Conservation (phyloP, 2,329 filamentous ascomycete species). For the Arthrocladium fulminans region DNA sequence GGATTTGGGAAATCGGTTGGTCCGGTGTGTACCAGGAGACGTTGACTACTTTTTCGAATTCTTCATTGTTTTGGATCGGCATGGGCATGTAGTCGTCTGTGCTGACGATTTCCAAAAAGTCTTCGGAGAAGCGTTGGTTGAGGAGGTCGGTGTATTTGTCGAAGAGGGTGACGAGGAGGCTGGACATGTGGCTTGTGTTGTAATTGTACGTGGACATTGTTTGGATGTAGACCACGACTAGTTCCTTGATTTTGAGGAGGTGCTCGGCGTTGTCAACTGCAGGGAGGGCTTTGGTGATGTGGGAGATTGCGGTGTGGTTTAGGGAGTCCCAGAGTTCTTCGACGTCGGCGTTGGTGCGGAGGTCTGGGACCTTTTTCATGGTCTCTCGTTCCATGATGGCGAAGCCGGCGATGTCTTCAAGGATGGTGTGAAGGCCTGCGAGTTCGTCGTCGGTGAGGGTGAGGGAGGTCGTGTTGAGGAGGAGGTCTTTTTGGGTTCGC, state of each 20-base stretch:
- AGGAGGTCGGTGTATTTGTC: conserved; percentile 88
- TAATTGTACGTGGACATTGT: conserved; percentile 98
- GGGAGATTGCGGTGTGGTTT: conserved; percentile 74
- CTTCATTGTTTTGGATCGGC: conserved; percentile 81
- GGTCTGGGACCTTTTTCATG: conserved; percentile 73
- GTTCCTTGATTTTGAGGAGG: conserved; percentile 86
- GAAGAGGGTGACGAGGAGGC: conserved; percentile 79
- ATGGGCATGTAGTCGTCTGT: conserved; percentile 99
- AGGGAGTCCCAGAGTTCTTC: conserved; percentile 98
- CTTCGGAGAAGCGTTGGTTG: conserved; percentile 83
- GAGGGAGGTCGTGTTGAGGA: conserved; percentile 63
- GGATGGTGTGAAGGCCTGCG: conserved; percentile 72
- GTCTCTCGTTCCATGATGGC: conserved; percentile 94
- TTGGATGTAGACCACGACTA: conserved; percentile 89
- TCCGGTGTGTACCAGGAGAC: conserved; percentile 94
- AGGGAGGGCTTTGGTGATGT: conserved; percentile 70
- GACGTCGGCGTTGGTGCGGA: conserved; percentile 78
- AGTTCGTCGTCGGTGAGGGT: conserved; percentile 75
- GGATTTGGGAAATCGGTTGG: conserved; percentile 63
- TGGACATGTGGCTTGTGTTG: conserved; percentile 69
- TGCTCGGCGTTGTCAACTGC: conserved; percentile 81
- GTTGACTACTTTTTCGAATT: conserved; percentile 91
- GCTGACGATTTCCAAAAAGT: conserved; percentile 84
- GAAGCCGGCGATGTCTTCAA: conserved; percentile 93
- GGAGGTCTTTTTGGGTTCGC: conserved; percentile 80